phyloP scores from a whole-genome alignment of 306 rosid genomes.

The Pueraria montana region DNA sequence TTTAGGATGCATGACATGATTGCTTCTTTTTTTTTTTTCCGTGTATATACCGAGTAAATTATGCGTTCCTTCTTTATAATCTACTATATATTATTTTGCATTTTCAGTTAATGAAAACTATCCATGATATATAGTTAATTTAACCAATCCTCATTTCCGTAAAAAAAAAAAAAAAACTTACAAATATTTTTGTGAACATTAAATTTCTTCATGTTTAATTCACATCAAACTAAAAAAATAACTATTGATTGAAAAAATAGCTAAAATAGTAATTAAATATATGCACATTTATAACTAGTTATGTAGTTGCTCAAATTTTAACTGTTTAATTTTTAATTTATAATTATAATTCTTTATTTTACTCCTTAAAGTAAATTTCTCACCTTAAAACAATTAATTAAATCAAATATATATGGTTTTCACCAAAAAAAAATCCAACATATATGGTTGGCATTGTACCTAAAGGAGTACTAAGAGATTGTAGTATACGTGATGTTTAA shows the following conservation, averaged over 20 bases:
- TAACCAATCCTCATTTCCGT: no score
- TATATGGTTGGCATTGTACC: not conserved
- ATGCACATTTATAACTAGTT: not conserved
- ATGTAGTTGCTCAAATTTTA: not conserved
- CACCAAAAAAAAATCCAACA: not conserved
- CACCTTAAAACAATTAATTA: not conserved
- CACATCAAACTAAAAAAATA: no score
- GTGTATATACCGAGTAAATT: conserved; percentile 8
- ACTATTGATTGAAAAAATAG: not conserved
- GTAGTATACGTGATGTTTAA: no score
- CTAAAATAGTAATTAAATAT: not conserved
- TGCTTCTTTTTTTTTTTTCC: not conserved
- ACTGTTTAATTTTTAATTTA: not conserved
- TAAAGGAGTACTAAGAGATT: not conserved
- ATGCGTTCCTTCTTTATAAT: not conserved
- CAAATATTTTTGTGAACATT: not conserved
- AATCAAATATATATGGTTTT: not conserved
- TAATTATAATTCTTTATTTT: not conserved
- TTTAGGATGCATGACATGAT: conserved; percentile 1
- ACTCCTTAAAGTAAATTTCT: not conserved
- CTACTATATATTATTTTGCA: not conserved
- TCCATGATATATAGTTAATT: not conserved
- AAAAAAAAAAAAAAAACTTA: no score
- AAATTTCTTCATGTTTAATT: not conserved
- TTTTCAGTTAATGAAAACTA: not conserved